Evolutionary conservation across 2,329 filamentous ascomycete species (phyloP).

Genomic region (Huntiella decipiens): DNA sequence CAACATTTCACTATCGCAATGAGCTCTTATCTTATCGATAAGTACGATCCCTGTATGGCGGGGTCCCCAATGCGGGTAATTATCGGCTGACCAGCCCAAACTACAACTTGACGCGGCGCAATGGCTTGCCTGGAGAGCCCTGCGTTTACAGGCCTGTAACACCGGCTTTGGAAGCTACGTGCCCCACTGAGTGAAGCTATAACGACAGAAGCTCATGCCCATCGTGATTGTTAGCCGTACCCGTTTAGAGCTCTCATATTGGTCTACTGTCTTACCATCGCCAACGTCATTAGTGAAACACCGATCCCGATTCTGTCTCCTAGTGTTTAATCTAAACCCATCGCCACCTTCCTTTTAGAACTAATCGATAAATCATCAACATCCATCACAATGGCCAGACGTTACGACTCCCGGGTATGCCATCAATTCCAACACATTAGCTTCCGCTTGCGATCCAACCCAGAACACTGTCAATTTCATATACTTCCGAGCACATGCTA

Average conservation of each 20-base stretch:
- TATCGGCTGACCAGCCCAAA: conserved; percentile 10
- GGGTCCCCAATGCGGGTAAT: conserved; percentile 10
- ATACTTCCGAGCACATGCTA: not conserved
- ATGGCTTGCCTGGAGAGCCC: conserved; percentile 19
- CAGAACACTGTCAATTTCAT: not conserved
- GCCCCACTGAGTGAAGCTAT: conserved; percentile 11
- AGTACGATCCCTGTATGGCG: not conserved
- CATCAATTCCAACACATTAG: conserved; percentile 1
- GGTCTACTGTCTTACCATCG: no score
- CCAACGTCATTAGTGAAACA: no score
- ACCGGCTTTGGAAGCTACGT: not conserved
- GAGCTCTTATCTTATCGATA: not conserved
- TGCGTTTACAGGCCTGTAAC: conserved; percentile 5
- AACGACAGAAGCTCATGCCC: not conserved
- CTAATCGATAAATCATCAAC: not conserved
- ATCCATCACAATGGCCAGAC: conserved; percentile 57
- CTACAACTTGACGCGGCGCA: conserved; percentile 10
- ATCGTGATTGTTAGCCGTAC: conserved; percentile 2
- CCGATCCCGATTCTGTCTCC: no score
- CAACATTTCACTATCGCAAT: not conserved
- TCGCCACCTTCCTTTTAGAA: not conserved
- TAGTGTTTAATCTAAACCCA: not conserved
- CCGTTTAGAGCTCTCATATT: no score
- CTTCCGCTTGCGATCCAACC: no score
- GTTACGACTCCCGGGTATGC: conserved; percentile 89